phyloP scores from a whole-genome alignment of 352 stramenopile species.

The Phytopythium cucurbitacearum region DNA sequence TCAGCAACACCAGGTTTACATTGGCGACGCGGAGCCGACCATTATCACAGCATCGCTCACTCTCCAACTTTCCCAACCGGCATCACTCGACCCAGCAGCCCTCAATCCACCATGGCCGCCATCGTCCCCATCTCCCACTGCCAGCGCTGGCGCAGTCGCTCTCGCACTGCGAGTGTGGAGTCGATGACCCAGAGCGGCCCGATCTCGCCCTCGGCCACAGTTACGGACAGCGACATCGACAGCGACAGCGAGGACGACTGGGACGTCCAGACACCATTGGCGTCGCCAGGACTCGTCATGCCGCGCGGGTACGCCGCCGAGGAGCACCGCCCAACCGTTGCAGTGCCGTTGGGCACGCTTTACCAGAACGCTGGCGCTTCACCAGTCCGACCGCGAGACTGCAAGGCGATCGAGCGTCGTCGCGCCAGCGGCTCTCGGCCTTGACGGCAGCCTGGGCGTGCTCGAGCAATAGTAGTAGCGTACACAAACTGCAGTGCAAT shows the following conservation, averaged over 20 bases:
- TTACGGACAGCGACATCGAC: conserved; percentile 4
- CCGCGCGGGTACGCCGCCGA: conserved; percentile 25
- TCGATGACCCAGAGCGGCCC: conserved; percentile 16
- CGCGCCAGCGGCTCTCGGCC: conserved; percentile 19
- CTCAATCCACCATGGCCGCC: conserved; percentile 28
- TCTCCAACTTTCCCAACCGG: not conserved
- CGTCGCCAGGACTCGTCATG: conserved; percentile 37
- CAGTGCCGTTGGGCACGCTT: not conserved
- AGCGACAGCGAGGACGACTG: conserved; percentile 23
- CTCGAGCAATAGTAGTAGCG: too few relatives aligned
- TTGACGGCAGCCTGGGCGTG: not conserved
- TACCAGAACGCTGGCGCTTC: not conserved
- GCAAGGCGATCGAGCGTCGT: conserved; percentile 42
- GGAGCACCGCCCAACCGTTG: conserved; percentile 10
- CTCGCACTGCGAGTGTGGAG: conserved; percentile 44
- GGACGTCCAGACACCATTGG: conserved; percentile 30
- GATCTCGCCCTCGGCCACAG: conserved; percentile 3
- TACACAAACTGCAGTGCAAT: too few relatives aligned
- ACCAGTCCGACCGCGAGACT: conserved; percentile 2
- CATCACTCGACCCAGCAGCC: not conserved
- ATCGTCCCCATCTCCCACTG: conserved; percentile 58
- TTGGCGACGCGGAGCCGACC: conserved; percentile 1
- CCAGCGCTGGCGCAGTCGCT: conserved; percentile 43
- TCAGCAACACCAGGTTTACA: too few relatives aligned
- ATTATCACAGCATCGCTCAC: conserved; percentile 19